Evolutionary conservation across 192 early-diverging fungal genomes (phyloP).

Genomic region (Chytriomyces sp.): DNA sequence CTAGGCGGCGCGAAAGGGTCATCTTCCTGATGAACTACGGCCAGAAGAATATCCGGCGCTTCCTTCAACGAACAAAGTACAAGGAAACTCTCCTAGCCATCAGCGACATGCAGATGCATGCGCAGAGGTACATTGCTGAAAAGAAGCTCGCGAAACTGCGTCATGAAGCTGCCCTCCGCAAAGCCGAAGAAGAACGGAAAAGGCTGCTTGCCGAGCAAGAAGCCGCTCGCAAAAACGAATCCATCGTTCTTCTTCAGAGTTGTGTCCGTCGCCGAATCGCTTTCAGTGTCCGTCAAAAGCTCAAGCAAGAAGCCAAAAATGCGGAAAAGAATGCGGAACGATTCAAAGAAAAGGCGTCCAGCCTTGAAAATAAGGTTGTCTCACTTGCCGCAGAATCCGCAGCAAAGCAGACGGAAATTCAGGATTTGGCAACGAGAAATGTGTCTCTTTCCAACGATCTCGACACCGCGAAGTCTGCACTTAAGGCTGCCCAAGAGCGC

Average conservation of each 20-base stretch:
- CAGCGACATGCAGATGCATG: constrained; percentile 62
- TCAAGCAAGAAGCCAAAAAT: constrained; percentile 80
- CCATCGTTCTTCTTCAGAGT: constrained; percentile 78
- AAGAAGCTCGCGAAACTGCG: not conserved
- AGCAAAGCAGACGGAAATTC: constrained; percentile 69
- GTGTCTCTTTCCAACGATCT: constrained; percentile 65
- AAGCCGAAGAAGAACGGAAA: constrained; percentile 66
- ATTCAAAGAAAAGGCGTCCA: constrained; percentile 86
- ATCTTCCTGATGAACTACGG: constrained; percentile 19
- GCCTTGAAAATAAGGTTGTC: constrained; percentile 89
- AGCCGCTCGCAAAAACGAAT: constrained; percentile 78
- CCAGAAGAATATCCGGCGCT: constrained; percentile 70
- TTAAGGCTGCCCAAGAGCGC: constrained; percentile 62
- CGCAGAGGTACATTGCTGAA: constrained; percentile 41
- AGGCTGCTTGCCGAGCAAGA: constrained; percentile 61
- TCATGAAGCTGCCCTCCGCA: constrained; percentile 18
- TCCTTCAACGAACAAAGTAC: constrained; percentile 55
- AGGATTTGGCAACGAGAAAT: constrained; percentile 53
- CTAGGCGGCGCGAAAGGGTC: constrained; percentile 56
- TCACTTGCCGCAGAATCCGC: constrained; percentile 78
- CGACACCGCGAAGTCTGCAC: constrained; percentile 68
- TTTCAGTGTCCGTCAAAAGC: constrained; percentile 61
- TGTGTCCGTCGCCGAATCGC: constrained; percentile 76
- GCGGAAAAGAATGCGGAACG: constrained; percentile 83
- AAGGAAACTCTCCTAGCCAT: constrained; percentile 54